Evolutionary conservation across 139 green algal genomes (phyloP), one percentile per base, ranked within the genome.

Genomic region (Chlamydomonas sp.): DNA sequence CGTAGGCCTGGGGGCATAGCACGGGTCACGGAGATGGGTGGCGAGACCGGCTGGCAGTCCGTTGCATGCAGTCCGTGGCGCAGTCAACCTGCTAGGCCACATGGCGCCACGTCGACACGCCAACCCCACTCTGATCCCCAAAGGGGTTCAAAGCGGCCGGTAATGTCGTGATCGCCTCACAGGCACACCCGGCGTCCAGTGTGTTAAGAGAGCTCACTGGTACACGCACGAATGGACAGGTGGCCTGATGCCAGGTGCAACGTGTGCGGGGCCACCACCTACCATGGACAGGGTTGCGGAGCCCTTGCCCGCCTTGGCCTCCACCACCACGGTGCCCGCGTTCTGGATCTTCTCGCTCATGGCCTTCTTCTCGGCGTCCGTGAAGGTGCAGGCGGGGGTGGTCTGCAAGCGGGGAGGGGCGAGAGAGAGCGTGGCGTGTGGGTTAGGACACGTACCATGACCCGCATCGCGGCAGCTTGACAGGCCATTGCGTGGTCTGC

Each of bases 261-360:
- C 20, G 20, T 62, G 74, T 10, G 31, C 4, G 9, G 4, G 74
- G 8, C 74, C n/a, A 9, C 3, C 7, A 69, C 84, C 8, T n/a
- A 92, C 87, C 96, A 98, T 98, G 71, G 95, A 98, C 0, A 98
- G 93, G 0, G 96, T 98, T 58, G 96, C 96, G 63, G 95, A 98
- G 77, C 96, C 93, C 90, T 93, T 93, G 76, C 95, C 95, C 8
- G 95, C 95, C 93, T 98, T 98, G 79, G 96, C 96, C 92, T 98
- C 95, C 31, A 98, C 96, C 12, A 98, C 96, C 85, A 97, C 95
- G 74, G 96, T 98, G 87, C 96, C 96, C 2, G 95, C 96, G 83
- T 98, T 97, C 85, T 97, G 94, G 73, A 98, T 99, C 73, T 95
- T 91, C 15, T 93, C 90, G 0, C 96, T 99, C 87, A 99, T 89